Conservation (phyloP, 495 filamentous ascomycete genomes). For the Cercophora samala region DNA sequence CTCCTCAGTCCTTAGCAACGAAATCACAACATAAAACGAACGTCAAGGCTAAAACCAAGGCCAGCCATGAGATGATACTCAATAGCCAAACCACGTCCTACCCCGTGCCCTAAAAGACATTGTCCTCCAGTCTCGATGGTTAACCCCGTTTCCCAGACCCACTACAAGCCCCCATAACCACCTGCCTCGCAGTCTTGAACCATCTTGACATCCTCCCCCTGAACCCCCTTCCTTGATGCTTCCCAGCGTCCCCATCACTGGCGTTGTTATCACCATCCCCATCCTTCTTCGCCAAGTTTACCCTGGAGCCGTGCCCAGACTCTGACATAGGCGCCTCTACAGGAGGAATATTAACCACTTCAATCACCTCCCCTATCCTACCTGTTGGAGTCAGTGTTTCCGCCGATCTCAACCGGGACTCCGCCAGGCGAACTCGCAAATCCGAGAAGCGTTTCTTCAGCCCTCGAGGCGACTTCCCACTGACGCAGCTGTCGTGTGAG, state of each 20-base stretch:
- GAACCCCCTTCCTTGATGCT: slow-evolving; percentile 16
- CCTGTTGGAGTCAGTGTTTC: not conserved
- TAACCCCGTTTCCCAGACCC: slow-evolving; percentile 23
- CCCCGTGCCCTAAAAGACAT: not conserved
- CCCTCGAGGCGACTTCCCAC: slow-evolving; percentile 17
- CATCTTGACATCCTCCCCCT: slow-evolving; percentile 26
- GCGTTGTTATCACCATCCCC: not conserved
- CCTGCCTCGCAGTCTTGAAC: slow-evolving; percentile 26
- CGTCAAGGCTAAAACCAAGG: slow-evolving; percentile 8
- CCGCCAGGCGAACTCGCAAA: slow-evolving; percentile 21
- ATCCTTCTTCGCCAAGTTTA: not conserved
- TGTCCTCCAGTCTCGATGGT: not conserved
- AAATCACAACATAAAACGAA: slow-evolving; percentile 5
- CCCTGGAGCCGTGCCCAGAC: not conserved
- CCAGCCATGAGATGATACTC: not conserved
- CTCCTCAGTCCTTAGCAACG: too few species aligned
- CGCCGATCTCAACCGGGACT: slow-evolving; percentile 13
- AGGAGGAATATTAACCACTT: not conserved
- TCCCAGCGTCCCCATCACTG: not conserved
- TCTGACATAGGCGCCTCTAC: not conserved
- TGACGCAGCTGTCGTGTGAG: slow-evolving; percentile 14
- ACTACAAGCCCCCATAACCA: slow-evolving; percentile 23
- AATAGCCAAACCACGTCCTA: slow-evolving; percentile 7
- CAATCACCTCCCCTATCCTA: not conserved
- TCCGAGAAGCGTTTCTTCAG: slow-evolving; percentile 29